Conservation (phyloP, 2,329 filamentous ascomycete genomes). For the Epichloe amarillans region DNA sequence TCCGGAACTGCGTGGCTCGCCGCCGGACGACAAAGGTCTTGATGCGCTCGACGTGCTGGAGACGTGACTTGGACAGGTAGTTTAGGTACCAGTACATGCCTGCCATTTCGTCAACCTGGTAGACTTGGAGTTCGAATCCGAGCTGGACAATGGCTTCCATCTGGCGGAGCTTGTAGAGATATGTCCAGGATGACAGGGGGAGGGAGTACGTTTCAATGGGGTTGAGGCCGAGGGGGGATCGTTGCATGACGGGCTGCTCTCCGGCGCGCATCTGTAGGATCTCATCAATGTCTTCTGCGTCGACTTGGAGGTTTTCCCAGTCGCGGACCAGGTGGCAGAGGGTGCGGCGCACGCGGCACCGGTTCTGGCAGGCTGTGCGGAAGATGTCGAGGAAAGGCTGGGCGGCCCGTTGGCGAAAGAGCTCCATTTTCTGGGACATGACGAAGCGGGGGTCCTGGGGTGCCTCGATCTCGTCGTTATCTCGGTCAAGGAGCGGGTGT, state of each 20-base stretch:
- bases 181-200: slow-evolving; percentile 76
- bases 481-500: slow-evolving; percentile 55
- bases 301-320: slow-evolving; percentile 72
- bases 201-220: slow-evolving; percentile 48
- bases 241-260: slow-evolving; percentile 45
- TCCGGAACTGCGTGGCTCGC: slow-evolving; percentile 19
- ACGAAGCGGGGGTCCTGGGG: slow-evolving; percentile 60
- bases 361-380: slow-evolving; percentile 76
- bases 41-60: slow-evolving; percentile 61
- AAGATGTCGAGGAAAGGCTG: slow-evolving; percentile 74
- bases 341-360: slow-evolving; percentile 79
- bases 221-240: slow-evolving; percentile 18
- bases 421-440: slow-evolving; percentile 61
- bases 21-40: slow-evolving; percentile 45
- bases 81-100: slow-evolving; percentile 89
- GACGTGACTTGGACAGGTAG: slow-evolving; percentile 54
- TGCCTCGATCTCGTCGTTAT: slow-evolving; percentile 64
- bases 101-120: slow-evolving; percentile 70
- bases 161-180: slow-evolving; percentile 76
- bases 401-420: slow-evolving; percentile 45
- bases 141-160: slow-evolving; percentile 82
- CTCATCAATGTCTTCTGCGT: slow-evolving; percentile 65
- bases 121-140: slow-evolving; percentile 87
- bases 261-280: slow-evolving; percentile 47
- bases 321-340: slow-evolving; percentile 71